A percentile compares a stretch with the other conserved stretches of the same genome.
phyloP scores from a whole-genome alignment of 768 basidiomycete species.

The Trametes cubensis region DNA sequence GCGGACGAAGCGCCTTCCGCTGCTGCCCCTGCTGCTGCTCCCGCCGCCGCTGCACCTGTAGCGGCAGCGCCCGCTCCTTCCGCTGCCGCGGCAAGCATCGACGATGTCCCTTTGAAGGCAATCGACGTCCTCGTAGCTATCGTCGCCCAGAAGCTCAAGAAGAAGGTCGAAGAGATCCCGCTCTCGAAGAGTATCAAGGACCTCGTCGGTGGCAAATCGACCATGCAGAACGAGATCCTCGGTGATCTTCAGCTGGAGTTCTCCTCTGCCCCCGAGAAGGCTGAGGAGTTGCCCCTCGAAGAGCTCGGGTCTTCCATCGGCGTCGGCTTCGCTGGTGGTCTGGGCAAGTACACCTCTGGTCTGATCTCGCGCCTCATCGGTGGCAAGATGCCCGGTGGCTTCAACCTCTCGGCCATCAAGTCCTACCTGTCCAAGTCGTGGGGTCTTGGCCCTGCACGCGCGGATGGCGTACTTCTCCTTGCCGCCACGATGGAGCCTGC shows the following conservation, averaged over 20 bases:
- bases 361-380: slow-evolving; percentile 91
- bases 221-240: slow-evolving; percentile 96
- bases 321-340: slow-evolving; percentile 77
- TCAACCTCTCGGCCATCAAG: slow-evolving; percentile 92
- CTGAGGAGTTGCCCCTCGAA: slow-evolving; percentile 94
- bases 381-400: slow-evolving; percentile 98
- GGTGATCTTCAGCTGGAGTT: slow-evolving; percentile 98
- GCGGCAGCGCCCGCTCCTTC: slow-evolving; percentile 55
- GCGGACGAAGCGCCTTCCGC: slow-evolving; percentile 39
- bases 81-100: slow-evolving; percentile 72
- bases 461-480: slow-evolving; percentile 87
- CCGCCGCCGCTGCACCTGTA: slow-evolving; percentile 45
- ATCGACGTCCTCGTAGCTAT: slow-evolving; percentile 84
- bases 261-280: slow-evolving; percentile 93
- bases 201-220: slow-evolving; percentile 97
- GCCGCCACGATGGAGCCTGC: slow-evolving; percentile 92
- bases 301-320: slow-evolving; percentile 88
- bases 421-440: slow-evolving; percentile 86
- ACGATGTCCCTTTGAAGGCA: slow-evolving; percentile 91
- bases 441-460: slow-evolving; percentile 90
- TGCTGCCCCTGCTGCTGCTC: slow-evolving; percentile 41
- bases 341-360: slow-evolving; percentile 93
- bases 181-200: slow-evolving; percentile 96
- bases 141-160: slow-evolving; percentile 98
- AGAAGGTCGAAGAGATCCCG: slow-evolving; percentile 85